Base-by-base conservation (phyloP, 768 basidiomycete genomes). In the Tulasnella sp. region DNA sequence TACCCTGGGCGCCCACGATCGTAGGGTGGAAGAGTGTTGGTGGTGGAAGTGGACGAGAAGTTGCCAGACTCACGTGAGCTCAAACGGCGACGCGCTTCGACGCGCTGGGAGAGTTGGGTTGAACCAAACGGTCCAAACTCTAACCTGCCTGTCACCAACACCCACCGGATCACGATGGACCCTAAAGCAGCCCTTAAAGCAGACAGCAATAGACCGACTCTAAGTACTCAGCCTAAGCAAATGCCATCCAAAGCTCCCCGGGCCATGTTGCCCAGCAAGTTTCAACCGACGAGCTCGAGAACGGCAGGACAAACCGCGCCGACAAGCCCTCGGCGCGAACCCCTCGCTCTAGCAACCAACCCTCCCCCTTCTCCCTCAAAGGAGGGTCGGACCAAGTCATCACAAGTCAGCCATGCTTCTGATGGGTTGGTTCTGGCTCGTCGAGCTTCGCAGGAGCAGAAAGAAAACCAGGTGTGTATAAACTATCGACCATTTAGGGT, bases 241-340 rank as follows among this genome's bases (percentile, higher is more conserved):
- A 69, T 69, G 18, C 9, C 64, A 37, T 37, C 34, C 64, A 69
- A 69, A 69, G 4, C 64, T 31, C 64, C 64, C 34, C 64, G 64
- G 37, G 31, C 64, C 12, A 69, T 69, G 64, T 31, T 69, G 64
- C 64, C 64, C 34, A 69, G 31, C 64, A 69, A 69, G 64, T 69
- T 69, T 69, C 64, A 69, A 69, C 64, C 64, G 12, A 69, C 64
- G 34, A 69, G 64, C 34, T 69, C 64, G 18, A 69, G 64, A 37
- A 20, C 34, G 34, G 34, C 64, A n/a, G n/a, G n/a, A 64, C 60
- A 64, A 64, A 64, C 60, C 9, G 60, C 31, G 12, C 60, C 60
- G 14, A 64, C 60, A 64, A 64, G 60, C 60, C 60, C 60, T 64
- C 22, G n/a, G 14, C 60, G 60, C 31, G 60, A 64, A 31, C 60